Evolutionary conservation across 192 early-diverging fungal species (phyloP).

Genomic region (Obelidium mucronatum): DNA sequence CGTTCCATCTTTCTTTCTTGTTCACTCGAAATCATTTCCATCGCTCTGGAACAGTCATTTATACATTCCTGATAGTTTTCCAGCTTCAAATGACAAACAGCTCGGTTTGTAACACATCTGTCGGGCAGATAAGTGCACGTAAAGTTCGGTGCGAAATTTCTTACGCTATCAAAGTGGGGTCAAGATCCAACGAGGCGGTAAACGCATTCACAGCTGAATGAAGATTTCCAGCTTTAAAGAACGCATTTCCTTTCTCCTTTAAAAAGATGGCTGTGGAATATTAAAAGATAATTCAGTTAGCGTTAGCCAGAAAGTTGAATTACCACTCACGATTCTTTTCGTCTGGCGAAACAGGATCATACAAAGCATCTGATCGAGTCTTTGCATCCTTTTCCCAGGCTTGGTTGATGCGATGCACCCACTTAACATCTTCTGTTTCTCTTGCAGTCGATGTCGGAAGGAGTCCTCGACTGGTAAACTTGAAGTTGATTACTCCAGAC

Average conservation of each 20-base stretch:
- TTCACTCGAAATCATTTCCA: conserved; percentile 53
- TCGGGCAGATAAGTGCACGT: neutral
- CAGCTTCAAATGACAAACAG: conserved; percentile 70
- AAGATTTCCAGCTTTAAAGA: conserved; percentile 68
- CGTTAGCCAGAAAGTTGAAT: neutral
- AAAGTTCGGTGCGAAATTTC: conserved; percentile 3
- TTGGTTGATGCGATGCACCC: conserved; percentile 52
- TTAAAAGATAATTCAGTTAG: no score
- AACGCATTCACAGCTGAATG: conserved; percentile 76
- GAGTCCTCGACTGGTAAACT: conserved; percentile 52
- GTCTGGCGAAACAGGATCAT: conserved; percentile 14
- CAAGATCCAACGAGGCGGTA: conserved; percentile 70
- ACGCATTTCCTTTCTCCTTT: conserved; percentile 74
- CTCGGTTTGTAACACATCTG: conserved; percentile 69
- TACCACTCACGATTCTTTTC: conserved; percentile 38
- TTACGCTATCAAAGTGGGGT: conserved; percentile 65
- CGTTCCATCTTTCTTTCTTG: conserved; percentile 35
- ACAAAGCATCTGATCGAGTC: conserved; percentile 2
- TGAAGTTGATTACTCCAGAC: conserved; percentile 39
- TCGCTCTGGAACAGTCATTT: conserved; percentile 67
- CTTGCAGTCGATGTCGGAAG: conserved; percentile 58
- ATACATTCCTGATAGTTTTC: conserved; percentile 61
- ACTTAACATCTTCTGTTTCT: conserved; percentile 66
- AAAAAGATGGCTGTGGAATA: conserved; percentile 42
- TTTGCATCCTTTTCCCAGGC: conserved; percentile 29